Evolutionary conservation across 257 asterid species (phyloP), one percentile per base, ranked within the genome.

Genomic region (Nicotiana paniculata): DNA sequence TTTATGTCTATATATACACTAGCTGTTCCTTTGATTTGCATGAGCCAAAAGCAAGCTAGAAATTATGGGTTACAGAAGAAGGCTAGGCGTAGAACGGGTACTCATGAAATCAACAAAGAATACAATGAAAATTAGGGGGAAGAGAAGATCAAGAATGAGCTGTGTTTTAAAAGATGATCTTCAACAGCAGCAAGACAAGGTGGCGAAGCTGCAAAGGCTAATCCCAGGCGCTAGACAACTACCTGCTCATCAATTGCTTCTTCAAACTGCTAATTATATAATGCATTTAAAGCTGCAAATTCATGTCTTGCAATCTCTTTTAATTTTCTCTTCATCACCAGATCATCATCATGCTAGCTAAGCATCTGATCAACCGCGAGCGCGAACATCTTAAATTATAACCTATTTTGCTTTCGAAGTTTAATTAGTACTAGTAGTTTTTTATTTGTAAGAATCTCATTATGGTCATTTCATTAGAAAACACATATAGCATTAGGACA

Each of bases 131-230:
- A 15, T 32, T 28, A 39, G 63, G 83, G 43, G 17, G 48, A 48
- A 48, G 53, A 70, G 77, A 8, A 35, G 77, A 35, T 37, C 79
- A 72, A 46, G 79, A 72, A 75, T 26, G 80, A 16, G 9, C 26
- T 11, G 15, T 74, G 62, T 48, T 72, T 72, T 72, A 18, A 72
- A 46, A n/a, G 59, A 72, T 28, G 43, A 16, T 51, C 46, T 51
- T 26, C 63, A 75, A 75, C 46, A 75, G 26, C 80, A 51, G 5
- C 80, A 51, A 75, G 63, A 75, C 46, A 75, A 79, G 10, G 12
- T 63, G 83, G 0, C 51, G 68, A 81, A 81, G 79, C 66, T 81
- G 1, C 83, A 67, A 68, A 81, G 83, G 35, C 66, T 81, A 8
- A 65, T 81, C 39, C 79, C 58, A 43, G 83, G 83, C 1, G 10